Conservation (phyloP, 768 basidiomycete species). For the Pulveroboletus sp. region DNA sequence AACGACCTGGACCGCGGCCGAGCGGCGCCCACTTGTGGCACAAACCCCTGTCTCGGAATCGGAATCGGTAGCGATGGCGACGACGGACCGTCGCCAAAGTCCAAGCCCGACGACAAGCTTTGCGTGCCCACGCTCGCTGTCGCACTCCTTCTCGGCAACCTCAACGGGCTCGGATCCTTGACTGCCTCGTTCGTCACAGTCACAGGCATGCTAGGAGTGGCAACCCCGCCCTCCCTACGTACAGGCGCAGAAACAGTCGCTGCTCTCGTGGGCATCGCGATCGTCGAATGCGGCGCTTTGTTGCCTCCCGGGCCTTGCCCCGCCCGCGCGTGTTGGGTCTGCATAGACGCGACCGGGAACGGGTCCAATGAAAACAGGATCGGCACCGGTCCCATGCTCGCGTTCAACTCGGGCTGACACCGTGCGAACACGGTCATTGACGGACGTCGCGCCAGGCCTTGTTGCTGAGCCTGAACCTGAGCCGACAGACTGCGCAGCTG, state of each 20-base stretch:
- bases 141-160: slow-evolving; percentile 20
- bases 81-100: neutral
- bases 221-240: slow-evolving; percentile 14
- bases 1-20: slow-evolving; percentile 69
- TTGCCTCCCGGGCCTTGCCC: neutral
- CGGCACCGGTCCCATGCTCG: slow-evolving; percentile 53
- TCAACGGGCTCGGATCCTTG: neutral
- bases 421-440: slow-evolving; percentile 56
- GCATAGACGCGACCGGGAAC: slow-evolving; percentile 25
- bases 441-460: slow-evolving; percentile 22
- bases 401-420: slow-evolving; percentile 47
- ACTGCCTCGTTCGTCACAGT: neutral
- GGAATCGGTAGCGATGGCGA: slow-evolving; percentile 10
- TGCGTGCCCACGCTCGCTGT: neutral
- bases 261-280: slow-evolving; percentile 21
- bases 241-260: slow-evolving; percentile 32
- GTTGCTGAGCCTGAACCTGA: slow-evolving; percentile 1
- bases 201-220: neutral
- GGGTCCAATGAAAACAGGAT: slow-evolving; percentile 60
- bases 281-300: neutral
- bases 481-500: slow-evolving; percentile 21
- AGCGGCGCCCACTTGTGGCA: slow-evolving; percentile 47
- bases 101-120: neutral
- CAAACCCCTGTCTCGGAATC: slow-evolving; percentile 60
- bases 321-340: neutral